These are phyloP conservation scores for Pseudotsuga menziesii DNA, from an alignment of 75 land plant species.

Conservation along the genomic window DNA sequence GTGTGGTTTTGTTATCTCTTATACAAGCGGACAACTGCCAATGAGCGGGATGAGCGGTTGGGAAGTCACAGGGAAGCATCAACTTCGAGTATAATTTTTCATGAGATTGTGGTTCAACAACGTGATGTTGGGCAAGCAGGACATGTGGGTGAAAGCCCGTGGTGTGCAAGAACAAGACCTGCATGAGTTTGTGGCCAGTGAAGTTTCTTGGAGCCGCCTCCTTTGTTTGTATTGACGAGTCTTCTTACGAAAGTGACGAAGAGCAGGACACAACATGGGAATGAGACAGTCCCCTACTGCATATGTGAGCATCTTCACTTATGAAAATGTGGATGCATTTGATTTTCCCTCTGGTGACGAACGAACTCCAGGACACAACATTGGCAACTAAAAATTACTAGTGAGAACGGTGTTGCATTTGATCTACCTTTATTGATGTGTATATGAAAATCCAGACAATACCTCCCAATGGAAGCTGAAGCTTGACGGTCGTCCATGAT, in stretches of 20 bases:
- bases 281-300: not conserved
- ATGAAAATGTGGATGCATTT: not conserved
- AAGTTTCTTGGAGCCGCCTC: conserved; percentile 83
- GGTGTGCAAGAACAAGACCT: conserved; percentile 62
- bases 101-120: conserved; percentile 19
- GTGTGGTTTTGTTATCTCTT: not conserved
- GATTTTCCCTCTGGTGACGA: not conserved
- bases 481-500: conserved; percentile 23
- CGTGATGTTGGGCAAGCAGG: conserved; percentile 7
- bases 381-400: not conserved
- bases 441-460: not conserved
- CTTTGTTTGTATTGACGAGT: not conserved
- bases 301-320: not conserved
- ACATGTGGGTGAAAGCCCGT: conserved; percentile 20
- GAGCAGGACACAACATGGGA: not conserved
- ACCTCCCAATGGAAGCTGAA: not conserved
- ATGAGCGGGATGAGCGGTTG: conserved; percentile 14
- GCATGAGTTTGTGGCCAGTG: conserved; percentile 18
- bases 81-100: conserved; percentile 33
- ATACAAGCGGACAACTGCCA: too few relatives aligned
- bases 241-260: not conserved
- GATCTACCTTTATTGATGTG: conserved; percentile 3
- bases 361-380: conserved; percentile 6
- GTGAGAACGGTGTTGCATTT: not conserved
- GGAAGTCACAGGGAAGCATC: conserved; percentile 48